phyloP scores from a whole-genome alignment of 139 green algal species.

The Pedinophyceae sp. region DNA sequence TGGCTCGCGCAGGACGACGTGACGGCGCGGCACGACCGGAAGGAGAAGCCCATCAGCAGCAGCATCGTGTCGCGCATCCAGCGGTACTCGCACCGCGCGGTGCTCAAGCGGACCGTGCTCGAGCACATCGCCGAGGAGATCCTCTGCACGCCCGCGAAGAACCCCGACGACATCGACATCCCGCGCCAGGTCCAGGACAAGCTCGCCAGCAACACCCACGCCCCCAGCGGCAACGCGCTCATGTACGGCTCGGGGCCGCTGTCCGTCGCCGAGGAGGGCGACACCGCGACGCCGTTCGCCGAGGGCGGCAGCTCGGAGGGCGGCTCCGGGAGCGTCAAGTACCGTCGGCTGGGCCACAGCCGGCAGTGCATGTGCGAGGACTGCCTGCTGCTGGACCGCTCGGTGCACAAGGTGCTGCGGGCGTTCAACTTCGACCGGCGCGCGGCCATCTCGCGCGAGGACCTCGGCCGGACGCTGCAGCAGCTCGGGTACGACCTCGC shows the following conservation, averaged over 20 bases:
- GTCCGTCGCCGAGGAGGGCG: too few species aligned
- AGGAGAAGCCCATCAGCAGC: conserved; percentile 24
- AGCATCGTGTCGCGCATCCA: conserved; percentile 72
- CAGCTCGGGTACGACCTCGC: background rate
- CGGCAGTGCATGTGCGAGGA: too few species aligned
- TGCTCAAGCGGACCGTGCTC: conserved; percentile 65
- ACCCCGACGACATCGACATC: background rate
- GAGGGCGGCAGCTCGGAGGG: too few species aligned
- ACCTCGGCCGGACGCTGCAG: background rate
- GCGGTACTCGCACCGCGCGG: conserved; percentile 35
- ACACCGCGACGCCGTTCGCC: too few species aligned
- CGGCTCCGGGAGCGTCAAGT: too few species aligned
- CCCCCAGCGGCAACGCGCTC: too few species aligned
- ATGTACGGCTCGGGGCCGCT: too few species aligned
- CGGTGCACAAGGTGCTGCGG: too few species aligned
- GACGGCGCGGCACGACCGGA: conserved; percentile 13
- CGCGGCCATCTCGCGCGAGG: background rate
- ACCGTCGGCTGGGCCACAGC: too few species aligned
- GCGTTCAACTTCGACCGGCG: background rate
- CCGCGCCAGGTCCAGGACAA: too few species aligned
- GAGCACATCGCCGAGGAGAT: conserved; percentile 80
- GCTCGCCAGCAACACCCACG: too few species aligned
- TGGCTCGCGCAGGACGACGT: conserved; percentile 45
- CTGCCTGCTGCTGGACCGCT: too few species aligned
- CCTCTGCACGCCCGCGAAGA: conserved; percentile 17